Base-by-base conservation (phyloP, 441 rosid species). In the Populus tomentosa region DNA sequence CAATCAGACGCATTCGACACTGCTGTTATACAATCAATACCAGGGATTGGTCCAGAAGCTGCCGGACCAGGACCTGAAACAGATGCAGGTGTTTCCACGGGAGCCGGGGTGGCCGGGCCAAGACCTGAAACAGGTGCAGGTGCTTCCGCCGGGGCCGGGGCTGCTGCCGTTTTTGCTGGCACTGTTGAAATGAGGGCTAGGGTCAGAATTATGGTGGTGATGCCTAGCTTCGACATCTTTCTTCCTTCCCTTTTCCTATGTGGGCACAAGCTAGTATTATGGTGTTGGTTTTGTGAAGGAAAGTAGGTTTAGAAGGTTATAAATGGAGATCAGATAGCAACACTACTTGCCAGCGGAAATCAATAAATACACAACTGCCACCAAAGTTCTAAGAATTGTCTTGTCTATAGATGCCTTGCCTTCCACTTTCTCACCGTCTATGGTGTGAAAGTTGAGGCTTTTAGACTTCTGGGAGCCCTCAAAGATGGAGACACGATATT, bases 1-100 rank as follows among this genome's bases (percentile, higher is more conserved):
- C 98, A 93, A 78, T 93, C 98, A 23, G 94, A 82, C 87, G 83
- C 77, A 82, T 90, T 93, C 10, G 81, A 7, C 78, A 91, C 32
- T 59, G 71, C 71, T 4, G 74, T 78, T 23, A 90, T 0, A 81
- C 98, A 94, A 80, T 87, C 93, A 18, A 71, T 23, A 56, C 86
- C 75, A 6, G 87, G 76, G 10, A 84, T 63, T 26, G 90, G 85
- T 84, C 3, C 85, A 3, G 67, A n/a, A 5, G 20, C 18, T 8
- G 63, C 71, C 77, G 36, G 77, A 75, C 61, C 88, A 30, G 13
- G 7, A 2, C n/a, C 53, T 1, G 73, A 35, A 20, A 38, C 11
- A 11, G 9, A 23, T 3, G 7, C 24, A 73, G 85, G 82, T 7
- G 85, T 64, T 42, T 42, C 53, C 53, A 14, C 42, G 9, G 81